phyloP scores from a whole-genome alignment of 495 filamentous ascomycete genomes.

The Podospora sp. region DNA sequence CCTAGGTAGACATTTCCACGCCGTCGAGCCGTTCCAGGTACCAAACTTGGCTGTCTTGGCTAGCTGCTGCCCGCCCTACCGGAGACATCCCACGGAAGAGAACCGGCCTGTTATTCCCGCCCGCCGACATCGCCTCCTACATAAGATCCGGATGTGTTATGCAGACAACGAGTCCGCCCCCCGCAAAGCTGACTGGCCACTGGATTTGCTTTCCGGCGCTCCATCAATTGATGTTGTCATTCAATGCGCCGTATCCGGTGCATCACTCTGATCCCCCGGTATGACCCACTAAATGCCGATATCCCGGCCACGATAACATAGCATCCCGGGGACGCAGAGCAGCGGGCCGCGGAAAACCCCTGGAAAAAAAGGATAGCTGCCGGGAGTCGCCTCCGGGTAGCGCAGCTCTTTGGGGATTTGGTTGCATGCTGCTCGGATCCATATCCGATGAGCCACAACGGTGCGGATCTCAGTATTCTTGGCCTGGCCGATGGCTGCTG shows the following conservation, averaged over 20 bases:
- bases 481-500: not conserved
- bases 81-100: not conserved
- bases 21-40: not conserved
- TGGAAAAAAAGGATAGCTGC: too few species aligned
- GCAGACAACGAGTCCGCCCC: not conserved
- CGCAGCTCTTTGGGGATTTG: not conserved
- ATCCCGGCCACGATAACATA: not conserved
- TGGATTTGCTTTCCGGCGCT: not conserved
- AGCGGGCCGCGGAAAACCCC: too few species aligned
- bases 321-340: too few species aligned
- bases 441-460: not conserved
- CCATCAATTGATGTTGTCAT: not conserved
- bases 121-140: slow-evolving; percentile 3
- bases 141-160: not conserved
- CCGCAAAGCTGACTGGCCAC: not conserved
- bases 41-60: not conserved
- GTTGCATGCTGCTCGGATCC: not conserved
- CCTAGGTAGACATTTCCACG: not conserved
- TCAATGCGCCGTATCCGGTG: not conserved
- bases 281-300: not conserved
- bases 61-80: slow-evolving; percentile 1
- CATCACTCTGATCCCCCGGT: not conserved
- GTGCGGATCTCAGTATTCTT: not conserved
- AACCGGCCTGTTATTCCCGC: not conserved
- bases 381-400: not conserved